Evolutionary conservation across 164 flowering plant genomes (phyloP).

Genomic region (Stephania cephalantha): DNA sequence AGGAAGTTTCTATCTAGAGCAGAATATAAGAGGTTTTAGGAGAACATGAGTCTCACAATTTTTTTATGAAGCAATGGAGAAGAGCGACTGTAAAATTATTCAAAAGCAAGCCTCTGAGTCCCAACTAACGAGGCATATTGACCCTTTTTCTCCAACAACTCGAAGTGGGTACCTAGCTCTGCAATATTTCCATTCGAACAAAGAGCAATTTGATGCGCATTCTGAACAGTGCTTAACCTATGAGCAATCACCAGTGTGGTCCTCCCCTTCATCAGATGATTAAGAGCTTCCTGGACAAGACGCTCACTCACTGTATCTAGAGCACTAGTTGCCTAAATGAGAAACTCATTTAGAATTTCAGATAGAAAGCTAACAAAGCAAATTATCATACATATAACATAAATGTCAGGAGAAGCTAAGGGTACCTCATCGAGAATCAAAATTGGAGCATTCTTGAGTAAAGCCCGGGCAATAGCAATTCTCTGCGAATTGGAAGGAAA

Average conservation of each 20-base stretch:
- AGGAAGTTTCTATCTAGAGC: not conserved
- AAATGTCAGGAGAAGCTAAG: not conserved
- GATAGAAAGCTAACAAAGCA: not conserved
- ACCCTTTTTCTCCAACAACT: constrained; percentile 64
- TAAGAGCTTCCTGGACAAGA: constrained; percentile 81
- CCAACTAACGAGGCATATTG: constrained; percentile 82
- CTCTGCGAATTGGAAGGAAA: constrained; percentile 47
- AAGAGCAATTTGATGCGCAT: constrained; percentile 87
- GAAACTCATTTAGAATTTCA: constrained; percentile 7
- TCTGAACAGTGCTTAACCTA: constrained; percentile 93
- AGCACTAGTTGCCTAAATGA: constrained; percentile 86
- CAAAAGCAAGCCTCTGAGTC: constrained; percentile 91
- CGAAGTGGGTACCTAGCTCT: constrained; percentile 84
- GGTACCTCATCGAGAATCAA: constrained; percentile 88
- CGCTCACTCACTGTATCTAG: constrained; percentile 87
- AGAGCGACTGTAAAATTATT: constrained; percentile 29
- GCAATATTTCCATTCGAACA: constrained; percentile 73
- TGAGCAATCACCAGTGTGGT: constrained; percentile 95
- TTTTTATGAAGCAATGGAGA: not conserved
- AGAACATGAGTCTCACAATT: not conserved
- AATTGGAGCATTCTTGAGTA: constrained; percentile 88
- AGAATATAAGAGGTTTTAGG: not conserved
- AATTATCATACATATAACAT: not conserved
- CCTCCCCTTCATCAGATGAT: constrained; percentile 80
- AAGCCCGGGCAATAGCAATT: constrained; percentile 92